Evolutionary conservation across 2,329 filamentous ascomycete species (phyloP), one percentile per base, ranked within the genome.

Genomic region (Botrytis porri): DNA sequence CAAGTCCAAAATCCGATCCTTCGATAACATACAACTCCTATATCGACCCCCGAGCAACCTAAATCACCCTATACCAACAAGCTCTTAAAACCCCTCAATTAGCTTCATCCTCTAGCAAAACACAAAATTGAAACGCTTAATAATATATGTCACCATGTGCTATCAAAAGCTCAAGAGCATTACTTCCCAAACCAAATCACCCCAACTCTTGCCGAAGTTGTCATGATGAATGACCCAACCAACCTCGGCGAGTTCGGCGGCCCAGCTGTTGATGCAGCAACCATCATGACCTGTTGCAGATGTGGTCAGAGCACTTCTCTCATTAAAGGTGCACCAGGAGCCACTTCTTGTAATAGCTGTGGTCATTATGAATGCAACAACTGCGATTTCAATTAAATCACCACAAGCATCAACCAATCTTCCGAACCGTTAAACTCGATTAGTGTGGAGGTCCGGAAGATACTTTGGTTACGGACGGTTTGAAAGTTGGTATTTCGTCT

Each of bases 321-420:
- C 14, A 48, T 57, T 4, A 29, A 18, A 4, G 39, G 25, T 4
- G 32, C 43, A 18, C 60, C 61, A 8, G 69, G 72, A 12, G 16
- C 32, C 9, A 63, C 69, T 22, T 16, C 16, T n/a, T 74, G 63
- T 64, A 18, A 20, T 32, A 32, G 37, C 20, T 74, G 73, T 29
- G 20, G 25, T n/a, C 73, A 74, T 48, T 45, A 18, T 45, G 73
- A 72, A 64, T 74, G 73, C 39, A 74, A 72, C 25, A 9, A 59
- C 64, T 74, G 73, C 57, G 69, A 61, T 43, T 74, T 69, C 57
- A 25, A 12, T 12, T 63, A 60, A 45, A n/a, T 41, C 62, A 22
- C 20, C 57, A n/a, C 32, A 3, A 60, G 8, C 4, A 32, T 18
- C 39, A 3, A 1, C 32, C 57, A 35, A 16, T 22, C 29, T 32